These are phyloP conservation scores for Bathelium albidoporum DNA, from an alignment of 495 filamentous ascomycete species.

Conservation along the genomic window DNA sequence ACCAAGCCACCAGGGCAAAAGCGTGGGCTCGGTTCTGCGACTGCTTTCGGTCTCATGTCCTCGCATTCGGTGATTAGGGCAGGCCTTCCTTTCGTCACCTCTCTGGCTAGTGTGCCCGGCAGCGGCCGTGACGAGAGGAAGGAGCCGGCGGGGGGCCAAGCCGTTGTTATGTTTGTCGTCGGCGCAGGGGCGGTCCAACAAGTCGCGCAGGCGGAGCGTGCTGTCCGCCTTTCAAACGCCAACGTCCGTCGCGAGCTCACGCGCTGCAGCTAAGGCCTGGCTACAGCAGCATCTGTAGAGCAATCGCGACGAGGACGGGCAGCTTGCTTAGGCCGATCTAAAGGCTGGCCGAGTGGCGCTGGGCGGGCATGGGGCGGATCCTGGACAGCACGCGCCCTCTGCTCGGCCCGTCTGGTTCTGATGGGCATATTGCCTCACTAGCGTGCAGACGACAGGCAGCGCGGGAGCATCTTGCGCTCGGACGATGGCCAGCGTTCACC, in stretches of 20 bases:
- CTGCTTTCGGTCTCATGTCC: neutral
- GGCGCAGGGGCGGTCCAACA: neutral
- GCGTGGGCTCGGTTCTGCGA: neutral
- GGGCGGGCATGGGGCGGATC: neutral
- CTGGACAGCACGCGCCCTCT: conserved; percentile 4
- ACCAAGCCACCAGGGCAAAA: neutral
- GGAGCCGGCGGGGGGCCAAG: neutral
- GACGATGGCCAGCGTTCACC: neutral
- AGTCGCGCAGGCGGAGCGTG: neutral
- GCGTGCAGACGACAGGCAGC: conserved; percentile 2
- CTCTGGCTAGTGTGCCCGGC: neutral
- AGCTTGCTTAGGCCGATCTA: neutral
- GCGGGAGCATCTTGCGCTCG: conserved; percentile 3
- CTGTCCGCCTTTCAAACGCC: neutral
- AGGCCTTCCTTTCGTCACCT: neutral
- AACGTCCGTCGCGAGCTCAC: neutral
- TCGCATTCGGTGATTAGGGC: neutral
- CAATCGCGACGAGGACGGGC: neutral
- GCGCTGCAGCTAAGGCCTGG: conserved; percentile 2
- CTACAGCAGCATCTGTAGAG: neutral
- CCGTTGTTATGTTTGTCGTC: too few relatives aligned
- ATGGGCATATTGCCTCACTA: conserved; percentile 5
- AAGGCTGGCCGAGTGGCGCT: conserved; percentile 3
- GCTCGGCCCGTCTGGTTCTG: conserved; percentile 3
- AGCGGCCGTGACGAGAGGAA: neutral